Percentiles rank a stretch among this genome's conserved stretches.
Evolutionary conservation across 257 asterid genomes (phyloP).

Genomic region (Linderniella brevidens): DNA sequence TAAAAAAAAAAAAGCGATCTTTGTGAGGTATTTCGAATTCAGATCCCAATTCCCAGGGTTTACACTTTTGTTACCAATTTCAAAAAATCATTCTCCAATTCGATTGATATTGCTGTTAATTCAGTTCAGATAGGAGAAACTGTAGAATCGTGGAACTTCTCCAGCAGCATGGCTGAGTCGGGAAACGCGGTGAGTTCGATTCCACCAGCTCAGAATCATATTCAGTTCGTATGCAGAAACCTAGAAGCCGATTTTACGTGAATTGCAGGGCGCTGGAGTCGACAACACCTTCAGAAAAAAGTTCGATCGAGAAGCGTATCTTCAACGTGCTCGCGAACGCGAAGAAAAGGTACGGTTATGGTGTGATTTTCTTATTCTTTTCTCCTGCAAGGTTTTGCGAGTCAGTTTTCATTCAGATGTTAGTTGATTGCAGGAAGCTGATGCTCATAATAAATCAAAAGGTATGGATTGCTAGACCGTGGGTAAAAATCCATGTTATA

Average conservation of each 20-base stretch:
- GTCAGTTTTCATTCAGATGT: not conserved
- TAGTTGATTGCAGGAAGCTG: constrained; percentile 33
- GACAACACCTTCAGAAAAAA: constrained; percentile 87
- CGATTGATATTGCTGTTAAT: too few relatives aligned
- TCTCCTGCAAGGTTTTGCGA: not conserved
- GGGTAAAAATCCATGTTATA: not conserved
- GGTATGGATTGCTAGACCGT: constrained; percentile 20
- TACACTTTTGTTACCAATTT: too few relatives aligned
- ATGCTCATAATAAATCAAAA: constrained; percentile 34
- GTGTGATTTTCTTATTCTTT: constrained; percentile 3
- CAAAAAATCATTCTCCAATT: too few relatives aligned
- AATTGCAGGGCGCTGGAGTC: constrained; percentile 54
- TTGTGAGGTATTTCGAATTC: too few relatives aligned
- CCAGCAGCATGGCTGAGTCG: too few relatives aligned
- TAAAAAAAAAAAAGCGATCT: too few relatives aligned
- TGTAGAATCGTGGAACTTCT: too few relatives aligned
- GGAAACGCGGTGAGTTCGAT: too few relatives aligned
- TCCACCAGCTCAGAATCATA: too few relatives aligned
- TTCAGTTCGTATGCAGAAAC: not conserved
- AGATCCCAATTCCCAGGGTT: too few relatives aligned
- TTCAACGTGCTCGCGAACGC: constrained; percentile 89
- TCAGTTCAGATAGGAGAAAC: too few relatives aligned
- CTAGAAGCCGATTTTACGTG: not conserved
- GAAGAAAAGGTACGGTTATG: constrained; percentile 52
- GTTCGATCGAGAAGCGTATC: constrained; percentile 82